Conservation (phyloP, 352 stramenopile genomes). For the Pythium insidiosum region DNA sequence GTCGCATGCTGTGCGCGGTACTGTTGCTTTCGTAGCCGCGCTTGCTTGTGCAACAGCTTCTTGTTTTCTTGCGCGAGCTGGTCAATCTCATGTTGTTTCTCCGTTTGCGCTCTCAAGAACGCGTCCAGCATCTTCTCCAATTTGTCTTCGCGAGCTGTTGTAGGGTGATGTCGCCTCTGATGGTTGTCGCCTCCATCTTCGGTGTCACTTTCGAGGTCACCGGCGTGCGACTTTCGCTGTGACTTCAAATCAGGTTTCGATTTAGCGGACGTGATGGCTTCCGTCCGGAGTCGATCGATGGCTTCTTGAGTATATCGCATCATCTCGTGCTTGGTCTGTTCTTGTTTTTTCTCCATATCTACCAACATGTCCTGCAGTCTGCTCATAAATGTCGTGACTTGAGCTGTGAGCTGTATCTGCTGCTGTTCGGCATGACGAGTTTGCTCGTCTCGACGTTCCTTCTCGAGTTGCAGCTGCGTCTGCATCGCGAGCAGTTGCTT, state of each 20-base stretch:
- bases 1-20: constrained; percentile 21
- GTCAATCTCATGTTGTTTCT: constrained; percentile 61
- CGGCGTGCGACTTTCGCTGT: constrained; percentile 19
- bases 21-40: constrained; percentile 27
- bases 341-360: constrained; percentile 63
- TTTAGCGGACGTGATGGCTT: too few species aligned
- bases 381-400: constrained; percentile 49
- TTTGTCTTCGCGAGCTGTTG: constrained; percentile 17
- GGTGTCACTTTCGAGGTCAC: constrained; percentile 42
- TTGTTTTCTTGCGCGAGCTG: constrained; percentile 47
- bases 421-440: constrained; percentile 33
- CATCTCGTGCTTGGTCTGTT: constrained; percentile 53
- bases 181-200: constrained; percentile 4
- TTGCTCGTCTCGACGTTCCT: constrained; percentile 35
- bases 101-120: constrained; percentile 40
- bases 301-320: constrained; percentile 52
- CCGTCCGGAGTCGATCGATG: constrained; percentile 29
- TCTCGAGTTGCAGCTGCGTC: constrained; percentile 38
- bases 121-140: constrained; percentile 57
- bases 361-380: constrained; percentile 46
- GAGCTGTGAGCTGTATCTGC: constrained; percentile 37
- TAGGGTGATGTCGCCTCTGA: background rate
- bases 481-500: constrained; percentile 54
- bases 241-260: constrained; percentile 14
- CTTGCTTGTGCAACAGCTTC: constrained; percentile 43